A percentile compares a stretch with the other conserved stretches of the same genome.
phyloP scores from a whole-genome alignment of 306 rosid genomes.

The Ammopiptanthus mongolicus region DNA sequence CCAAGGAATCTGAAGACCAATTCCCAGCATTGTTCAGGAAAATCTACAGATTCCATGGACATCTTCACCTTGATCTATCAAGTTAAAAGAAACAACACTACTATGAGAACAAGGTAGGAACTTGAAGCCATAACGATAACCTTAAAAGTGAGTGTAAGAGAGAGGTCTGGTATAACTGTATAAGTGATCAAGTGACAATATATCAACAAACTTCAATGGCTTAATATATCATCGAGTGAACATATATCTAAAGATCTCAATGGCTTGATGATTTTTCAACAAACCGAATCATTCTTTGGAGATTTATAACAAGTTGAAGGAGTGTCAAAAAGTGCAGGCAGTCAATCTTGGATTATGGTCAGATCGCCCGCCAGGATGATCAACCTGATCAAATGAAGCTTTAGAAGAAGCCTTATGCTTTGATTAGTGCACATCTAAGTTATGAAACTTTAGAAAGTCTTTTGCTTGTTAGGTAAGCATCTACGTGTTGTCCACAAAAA shows the following conservation, averaged over 20 bases:
- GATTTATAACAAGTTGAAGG: neutral
- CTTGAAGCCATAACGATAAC: too few species aligned
- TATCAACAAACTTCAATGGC: neutral
- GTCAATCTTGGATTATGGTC: neutral
- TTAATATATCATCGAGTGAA: neutral
- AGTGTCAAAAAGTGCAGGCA: neutral
- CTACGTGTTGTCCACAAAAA: too few species aligned
- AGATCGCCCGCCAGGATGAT: neutral
- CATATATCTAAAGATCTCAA: neutral
- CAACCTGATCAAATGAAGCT: neutral
- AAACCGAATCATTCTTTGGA: neutral
- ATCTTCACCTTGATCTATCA: neutral
- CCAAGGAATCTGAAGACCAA: constrained; percentile 34
- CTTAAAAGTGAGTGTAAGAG: too few species aligned
- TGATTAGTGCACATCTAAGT: constrained; percentile 8
- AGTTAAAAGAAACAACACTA: neutral
- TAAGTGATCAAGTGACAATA: neutral
- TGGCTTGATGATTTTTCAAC: constrained; percentile 10
- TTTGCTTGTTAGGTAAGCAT: constrained; percentile 28
- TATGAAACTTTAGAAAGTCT: constrained; percentile 19
- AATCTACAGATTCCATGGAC: neutral
- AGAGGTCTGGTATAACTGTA: too few species aligned
- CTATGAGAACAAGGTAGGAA: too few species aligned
- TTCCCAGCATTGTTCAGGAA: constrained; percentile 70
- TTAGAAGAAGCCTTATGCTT: neutral